Evolutionary conservation across 2,329 filamentous ascomycete species (phyloP).

Genomic region (Pezicula neosporulosa): DNA sequence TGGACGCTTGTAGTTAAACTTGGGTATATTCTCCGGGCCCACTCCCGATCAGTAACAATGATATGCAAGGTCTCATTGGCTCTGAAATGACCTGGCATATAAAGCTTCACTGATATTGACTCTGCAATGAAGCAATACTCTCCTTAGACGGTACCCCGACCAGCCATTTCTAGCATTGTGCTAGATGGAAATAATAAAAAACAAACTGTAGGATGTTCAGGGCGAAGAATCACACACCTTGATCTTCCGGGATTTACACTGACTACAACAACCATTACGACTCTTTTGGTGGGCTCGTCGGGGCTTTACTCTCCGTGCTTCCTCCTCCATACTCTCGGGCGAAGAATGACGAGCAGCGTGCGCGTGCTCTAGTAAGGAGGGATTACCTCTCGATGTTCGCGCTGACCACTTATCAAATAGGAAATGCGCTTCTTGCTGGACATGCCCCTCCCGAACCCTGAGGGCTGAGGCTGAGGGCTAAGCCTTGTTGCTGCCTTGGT

Average conservation of each 20-base stretch:
- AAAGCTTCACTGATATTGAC: no score
- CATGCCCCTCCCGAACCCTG: no score
- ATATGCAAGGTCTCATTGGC: no score
- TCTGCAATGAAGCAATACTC: neutral
- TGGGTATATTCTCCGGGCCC: no score
- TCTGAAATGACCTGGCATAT: no score
- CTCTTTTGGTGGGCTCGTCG: slow-evolving; percentile 31
- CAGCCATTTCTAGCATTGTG: neutral
- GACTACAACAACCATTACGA: slow-evolving; percentile 29
- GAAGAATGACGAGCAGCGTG: neutral
- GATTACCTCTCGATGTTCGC: neutral
- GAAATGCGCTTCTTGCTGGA: no score
- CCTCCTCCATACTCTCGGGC: neutral
- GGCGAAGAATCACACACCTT: slow-evolving; percentile 23
- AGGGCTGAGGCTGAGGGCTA: no score
- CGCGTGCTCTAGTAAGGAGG: neutral
- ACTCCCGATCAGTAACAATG: no score
- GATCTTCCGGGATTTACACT: slow-evolving; percentile 31
- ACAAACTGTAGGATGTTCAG: no score
- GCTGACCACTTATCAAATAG: no score
- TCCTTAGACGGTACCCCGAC: neutral
- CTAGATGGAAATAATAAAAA: neutral
- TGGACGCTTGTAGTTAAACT: no score
- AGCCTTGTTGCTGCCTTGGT: no score
- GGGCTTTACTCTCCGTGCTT: slow-evolving; percentile 16